Evolutionary conservation across 2,329 filamentous ascomycete genomes (phyloP), one percentile per base, ranked within the genome.

Genomic region (Nemania sp.): DNA sequence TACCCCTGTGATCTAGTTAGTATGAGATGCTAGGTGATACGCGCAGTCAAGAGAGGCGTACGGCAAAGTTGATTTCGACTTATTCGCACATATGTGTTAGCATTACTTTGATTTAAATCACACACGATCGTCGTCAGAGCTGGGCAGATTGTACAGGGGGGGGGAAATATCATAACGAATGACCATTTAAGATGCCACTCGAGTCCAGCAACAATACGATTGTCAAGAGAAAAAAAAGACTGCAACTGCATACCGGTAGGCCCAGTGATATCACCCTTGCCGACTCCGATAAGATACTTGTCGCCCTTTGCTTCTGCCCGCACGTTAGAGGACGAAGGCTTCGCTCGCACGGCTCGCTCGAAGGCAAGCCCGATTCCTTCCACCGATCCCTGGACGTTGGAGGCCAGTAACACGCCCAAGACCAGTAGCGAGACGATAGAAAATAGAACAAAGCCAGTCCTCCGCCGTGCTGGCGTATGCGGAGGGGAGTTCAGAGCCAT

Each of bases 1-100:
- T 67, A 66, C 11, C 62, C 62, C 64, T 65, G 50, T 39, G 21
- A 42, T 37, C 2, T 37, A 13, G 47, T 64, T 11, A 64, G 50
- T 43, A 9, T 17, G 11, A 17, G 9, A 25, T 18, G 9, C 15
- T 13, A 21, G 17, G 39, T 4, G 12, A 39, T 17, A 20, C 20
- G 25, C 13, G 37, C 12, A 25, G 9, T 20, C 20, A 15, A n/a
- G 37, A 58, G 48, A 57, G 15, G 29, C 96, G 96, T 63, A 93
- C 93, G 82, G 93, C 95, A 75, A 97, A 84, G 72, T 91, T 92
- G 76, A 97, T 87, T 76, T 97, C 92, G 29, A 94, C 92, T 65
- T 59, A 17, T 42, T 48, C n/a, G 37, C 37, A 48, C 20, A 56
- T 15, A 50, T 49, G 15, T 29, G 53, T 65, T 64, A 65, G 64